Evolutionary conservation across 345 rosid species (phyloP), one percentile per base, ranked within the genome.

Genomic region (Citrus hindsii): DNA sequence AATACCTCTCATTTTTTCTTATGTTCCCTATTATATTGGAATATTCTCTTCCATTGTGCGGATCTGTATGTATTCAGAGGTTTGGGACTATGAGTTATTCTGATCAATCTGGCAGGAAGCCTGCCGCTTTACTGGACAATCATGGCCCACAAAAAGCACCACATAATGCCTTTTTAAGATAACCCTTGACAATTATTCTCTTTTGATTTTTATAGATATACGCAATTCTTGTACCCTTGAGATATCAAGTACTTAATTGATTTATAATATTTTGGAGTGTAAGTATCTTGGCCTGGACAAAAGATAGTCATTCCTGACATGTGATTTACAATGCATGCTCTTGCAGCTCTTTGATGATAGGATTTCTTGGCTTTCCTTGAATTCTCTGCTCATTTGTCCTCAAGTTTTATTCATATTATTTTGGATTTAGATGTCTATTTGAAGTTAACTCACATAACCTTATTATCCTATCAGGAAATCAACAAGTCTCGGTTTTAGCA

Each of bases 401-500:
- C 42, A 18, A 25, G 8, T 4, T 37, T 51, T 3, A 24, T 68
- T 58, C 30, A 4, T 51, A 7, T 14, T 48, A 21, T 19, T 70
- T 12, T 76, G 10, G 59, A 7, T 40, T 37, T 28, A 6, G 63
- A 38, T 60, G 62, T 8, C 28, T 51, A 67, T 46, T 16, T 27
- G 32, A 24, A 69, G n/a, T 48, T 2, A 7, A 25, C 33, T n/a
- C 14, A 25, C 38, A 4, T 51, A 32, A 38, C 42, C 28, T 55
- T 78, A 24, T 65, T 22, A 25, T 86, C 68, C 81, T 76, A 59
- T 76, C 90, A 92, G 99, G 97, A 67, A 87, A 85, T 67, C 80
- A 76, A 30, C 74, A 77, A 73, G 87, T 56, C 42, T 60, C 82
- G 79, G 83, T 96, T 65, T 87, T 94, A 73, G 99, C 91, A 10